These are phyloP conservation scores for Coemansia sp. DNA, from an alignment of 192 early-diverging fungal genomes.

Conservation along the genomic window DNA sequence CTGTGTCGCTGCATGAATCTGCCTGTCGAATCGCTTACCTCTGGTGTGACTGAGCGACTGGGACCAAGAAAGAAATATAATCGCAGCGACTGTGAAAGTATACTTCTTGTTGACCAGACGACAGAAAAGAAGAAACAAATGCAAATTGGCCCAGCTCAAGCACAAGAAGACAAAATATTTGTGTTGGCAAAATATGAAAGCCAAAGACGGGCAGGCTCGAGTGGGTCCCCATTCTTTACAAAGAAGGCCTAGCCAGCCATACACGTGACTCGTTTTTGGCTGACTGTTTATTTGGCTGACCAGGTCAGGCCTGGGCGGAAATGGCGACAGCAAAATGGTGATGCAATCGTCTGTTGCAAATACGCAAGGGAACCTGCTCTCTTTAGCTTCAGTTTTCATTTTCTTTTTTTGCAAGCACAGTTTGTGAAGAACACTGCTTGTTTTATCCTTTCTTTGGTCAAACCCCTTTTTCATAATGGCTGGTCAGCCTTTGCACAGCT, in stretches of 20 bases:
- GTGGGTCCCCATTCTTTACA: constrained; percentile 3
- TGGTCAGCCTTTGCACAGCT: neutral
- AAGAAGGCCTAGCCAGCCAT: neutral
- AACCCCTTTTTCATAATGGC: constrained; percentile 5
- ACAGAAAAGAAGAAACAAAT: constrained; percentile 6
- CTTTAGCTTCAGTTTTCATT: neutral
- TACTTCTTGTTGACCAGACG: neutral
- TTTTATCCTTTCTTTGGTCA: neutral
- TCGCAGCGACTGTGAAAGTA: neutral
- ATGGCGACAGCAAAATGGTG: neutral
- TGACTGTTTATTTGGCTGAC: neutral
- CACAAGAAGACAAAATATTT: neutral
- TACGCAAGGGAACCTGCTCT: neutral
- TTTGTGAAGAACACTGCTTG: neutral
- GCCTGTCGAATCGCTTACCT: constrained; percentile 6
- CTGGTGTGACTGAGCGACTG: neutral
- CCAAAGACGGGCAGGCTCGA: neutral
- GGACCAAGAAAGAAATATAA: neutral
- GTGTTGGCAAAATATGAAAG: neutral
- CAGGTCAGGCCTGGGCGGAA: neutral
- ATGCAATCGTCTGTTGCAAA: neutral
- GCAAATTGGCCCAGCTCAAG: constrained; percentile 5
- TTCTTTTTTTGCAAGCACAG: neutral
- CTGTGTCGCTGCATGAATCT: neutral
- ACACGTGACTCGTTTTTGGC: neutral